Evolutionary conservation across 1,284 basidiomycete genomes (phyloP).

Genomic region (Testicularia cyperi): DNA sequence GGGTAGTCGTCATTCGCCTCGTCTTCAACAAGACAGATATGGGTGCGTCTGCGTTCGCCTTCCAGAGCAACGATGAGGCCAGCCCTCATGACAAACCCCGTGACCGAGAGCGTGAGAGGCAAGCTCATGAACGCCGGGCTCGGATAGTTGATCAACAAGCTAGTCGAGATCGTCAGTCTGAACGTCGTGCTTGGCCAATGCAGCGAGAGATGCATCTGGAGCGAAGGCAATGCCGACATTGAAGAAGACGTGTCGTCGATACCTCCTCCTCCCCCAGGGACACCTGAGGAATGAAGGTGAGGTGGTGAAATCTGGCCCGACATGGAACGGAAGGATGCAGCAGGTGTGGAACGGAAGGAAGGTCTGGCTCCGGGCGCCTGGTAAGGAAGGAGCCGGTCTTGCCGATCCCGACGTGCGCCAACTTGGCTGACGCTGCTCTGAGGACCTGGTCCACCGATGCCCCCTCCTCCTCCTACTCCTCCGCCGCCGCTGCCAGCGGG

Average conservation of each 20-base stretch:
- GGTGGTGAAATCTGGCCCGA: constrained; percentile 17
- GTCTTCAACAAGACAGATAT: constrained; percentile 71
- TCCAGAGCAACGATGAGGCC: constrained; percentile 89
- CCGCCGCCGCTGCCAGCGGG: too few species aligned
- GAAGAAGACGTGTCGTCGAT: constrained; percentile 2
- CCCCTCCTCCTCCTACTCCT: too few species aligned
- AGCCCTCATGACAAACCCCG: constrained; percentile 80
- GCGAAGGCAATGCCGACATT: constrained; percentile 26
- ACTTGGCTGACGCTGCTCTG: constrained; percentile 32
- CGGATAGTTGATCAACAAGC: constrained; percentile 92
- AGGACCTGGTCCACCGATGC: constrained; percentile 26
- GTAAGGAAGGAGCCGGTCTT: too few species aligned
- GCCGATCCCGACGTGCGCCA: constrained; percentile 18
- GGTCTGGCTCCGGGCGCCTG: constrained; percentile 11
- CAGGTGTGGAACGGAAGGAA: constrained; percentile 12
- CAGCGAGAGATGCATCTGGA: constrained; percentile 50
- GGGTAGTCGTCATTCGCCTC: constrained; percentile 42
- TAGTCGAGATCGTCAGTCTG: constrained; percentile 75
- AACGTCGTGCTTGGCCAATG: constrained; percentile 49
- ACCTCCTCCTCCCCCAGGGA: constrained; percentile 5
- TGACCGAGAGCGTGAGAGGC: constrained; percentile 86
- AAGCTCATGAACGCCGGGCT: constrained; percentile 91
- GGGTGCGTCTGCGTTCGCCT: constrained; percentile 73
- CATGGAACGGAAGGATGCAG: constrained; percentile 11
- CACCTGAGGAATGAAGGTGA: too few species aligned